A percentile compares a stretch with the other conserved stretches of the same genome.
Conservation (phyloP, 1,139 yeast species). For the Magnusiomyces tetraspermus region DNA sequence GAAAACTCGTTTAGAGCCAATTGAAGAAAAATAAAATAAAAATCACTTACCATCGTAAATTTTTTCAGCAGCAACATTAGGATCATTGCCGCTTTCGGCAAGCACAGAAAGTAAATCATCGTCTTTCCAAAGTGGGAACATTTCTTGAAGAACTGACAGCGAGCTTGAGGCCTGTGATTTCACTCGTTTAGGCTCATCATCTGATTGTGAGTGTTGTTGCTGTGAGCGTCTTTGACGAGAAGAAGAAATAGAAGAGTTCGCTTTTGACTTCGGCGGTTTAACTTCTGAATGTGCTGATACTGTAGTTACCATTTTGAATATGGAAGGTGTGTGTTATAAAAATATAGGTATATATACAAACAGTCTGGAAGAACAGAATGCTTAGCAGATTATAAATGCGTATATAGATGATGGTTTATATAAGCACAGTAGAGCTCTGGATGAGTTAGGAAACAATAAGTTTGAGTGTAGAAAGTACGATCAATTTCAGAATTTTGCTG, state of each 20-base stretch:
- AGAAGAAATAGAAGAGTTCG: conserved; percentile 8
- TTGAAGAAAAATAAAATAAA: neutral
- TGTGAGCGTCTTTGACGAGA: conserved; percentile 14
- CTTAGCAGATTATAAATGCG: too few species aligned
- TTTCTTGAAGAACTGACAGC: conserved; percentile 59
- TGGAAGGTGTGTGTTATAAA: neutral
- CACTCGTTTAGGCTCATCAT: conserved; percentile 35
- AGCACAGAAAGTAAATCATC: conserved; percentile 75
- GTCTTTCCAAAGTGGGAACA: conserved; percentile 91
- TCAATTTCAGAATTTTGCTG: neutral
- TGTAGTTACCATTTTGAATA: neutral
- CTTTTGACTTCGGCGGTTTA: conserved; percentile 15
- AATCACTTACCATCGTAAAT: conserved; percentile 58
- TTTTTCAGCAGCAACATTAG: conserved; percentile 74
- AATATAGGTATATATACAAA: neutral
- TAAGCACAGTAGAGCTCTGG: too few species aligned
- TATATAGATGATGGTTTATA: too few species aligned
- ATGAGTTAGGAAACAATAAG: too few species aligned
- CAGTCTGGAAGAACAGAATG: too few species aligned
- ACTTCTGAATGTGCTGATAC: conserved; percentile 4
- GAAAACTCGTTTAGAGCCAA: too few species aligned
- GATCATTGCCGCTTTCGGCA: conserved; percentile 60
- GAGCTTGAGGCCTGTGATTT: conserved; percentile 31
- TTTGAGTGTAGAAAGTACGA: too few species aligned
- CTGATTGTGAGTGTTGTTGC: conserved; percentile 19